A percentile compares a stretch with the other conserved stretches of the same genome.
phyloP scores from a whole-genome alignment of 1,139 yeast genomes.

The Hansenula anomala region DNA sequence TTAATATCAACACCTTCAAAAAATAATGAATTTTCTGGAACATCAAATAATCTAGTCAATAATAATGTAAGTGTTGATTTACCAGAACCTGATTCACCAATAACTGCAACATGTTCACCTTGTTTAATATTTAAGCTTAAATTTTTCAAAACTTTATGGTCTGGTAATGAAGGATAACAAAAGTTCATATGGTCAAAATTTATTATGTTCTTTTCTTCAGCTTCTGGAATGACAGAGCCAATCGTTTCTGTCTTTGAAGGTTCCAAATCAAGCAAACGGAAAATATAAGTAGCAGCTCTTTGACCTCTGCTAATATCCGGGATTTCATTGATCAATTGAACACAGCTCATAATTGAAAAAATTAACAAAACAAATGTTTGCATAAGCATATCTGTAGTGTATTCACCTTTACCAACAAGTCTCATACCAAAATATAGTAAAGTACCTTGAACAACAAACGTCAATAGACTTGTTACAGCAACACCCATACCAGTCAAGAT shows the following conservation, averaged over 20 bases:
- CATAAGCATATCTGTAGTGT: constrained; percentile 52
- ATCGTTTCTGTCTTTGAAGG: constrained; percentile 26
- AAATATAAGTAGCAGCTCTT: constrained; percentile 57
- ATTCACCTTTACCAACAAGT: constrained; percentile 53
- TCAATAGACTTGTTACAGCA: constrained; percentile 49
- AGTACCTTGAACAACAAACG: constrained; percentile 61
- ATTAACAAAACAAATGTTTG: constrained; percentile 68
- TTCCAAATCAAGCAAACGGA: constrained; percentile 36
- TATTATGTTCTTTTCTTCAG: constrained; percentile 23
- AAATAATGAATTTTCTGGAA: constrained; percentile 30
- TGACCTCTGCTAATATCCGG: constrained; percentile 80
- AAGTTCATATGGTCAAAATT: constrained; percentile 42
- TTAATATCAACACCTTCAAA: constrained; percentile 41
- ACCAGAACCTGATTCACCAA: constrained; percentile 80
- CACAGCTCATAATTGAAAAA: constrained; percentile 66
- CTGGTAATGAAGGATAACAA: constrained; percentile 35
- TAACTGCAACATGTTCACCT: constrained; percentile 54
- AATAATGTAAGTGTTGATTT: constrained; percentile 64
- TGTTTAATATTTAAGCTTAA: constrained; percentile 36
- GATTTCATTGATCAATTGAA: constrained; percentile 52
- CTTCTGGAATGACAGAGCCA: constrained; percentile 21
- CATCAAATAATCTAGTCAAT: constrained; percentile 46
- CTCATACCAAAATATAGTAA: constrained; percentile 73
- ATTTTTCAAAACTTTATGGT: constrained; percentile 29
- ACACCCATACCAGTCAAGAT: constrained; percentile 53